Percentiles rank a stretch among this genome's conserved stretches.
These are phyloP conservation scores for Linnemannia hyalina DNA, from an alignment of 192 early-diverging fungal genomes.

Conservation along the genomic window DNA sequence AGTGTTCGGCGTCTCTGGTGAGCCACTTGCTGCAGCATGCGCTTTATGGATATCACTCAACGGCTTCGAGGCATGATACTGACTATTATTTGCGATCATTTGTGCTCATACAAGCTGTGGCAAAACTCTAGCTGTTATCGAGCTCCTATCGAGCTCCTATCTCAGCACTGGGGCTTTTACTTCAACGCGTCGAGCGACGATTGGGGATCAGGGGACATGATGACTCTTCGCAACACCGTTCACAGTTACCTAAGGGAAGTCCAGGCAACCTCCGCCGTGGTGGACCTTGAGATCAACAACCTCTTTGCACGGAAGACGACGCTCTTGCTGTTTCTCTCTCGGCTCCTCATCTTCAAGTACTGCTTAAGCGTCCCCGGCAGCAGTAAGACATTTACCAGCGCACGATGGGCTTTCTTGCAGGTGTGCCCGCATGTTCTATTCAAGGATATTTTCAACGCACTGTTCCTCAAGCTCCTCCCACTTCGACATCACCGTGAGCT, in stretches of 20 bases:
- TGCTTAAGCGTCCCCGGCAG: conserved; percentile 9
- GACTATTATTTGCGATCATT: too few species aligned
- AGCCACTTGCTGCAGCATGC: too few species aligned
- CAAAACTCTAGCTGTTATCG: too few species aligned
- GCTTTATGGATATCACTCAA: too few species aligned
- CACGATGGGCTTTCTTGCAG: conserved; percentile 23
- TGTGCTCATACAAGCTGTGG: too few species aligned
- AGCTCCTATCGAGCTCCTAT: too few species aligned
- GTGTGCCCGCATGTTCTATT: conserved; percentile 28
- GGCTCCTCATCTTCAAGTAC: conserved; percentile 28
- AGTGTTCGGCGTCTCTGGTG: not conserved
- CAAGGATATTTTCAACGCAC: conserved; percentile 13
- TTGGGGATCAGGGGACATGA: too few species aligned
- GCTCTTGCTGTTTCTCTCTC: conserved; percentile 20
- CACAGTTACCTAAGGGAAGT: too few species aligned
- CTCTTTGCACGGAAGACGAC: conserved; percentile 3
- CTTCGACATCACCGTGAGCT: conserved; percentile 4
- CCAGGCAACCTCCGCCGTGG: not conserved
- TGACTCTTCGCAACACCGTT: too few species aligned
- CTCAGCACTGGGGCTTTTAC: too few species aligned
- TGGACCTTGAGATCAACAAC: conserved; percentile 2
- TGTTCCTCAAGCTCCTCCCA: not conserved
- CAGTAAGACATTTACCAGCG: conserved; percentile 14
- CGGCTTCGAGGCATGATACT: not conserved
- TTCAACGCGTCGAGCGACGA: too few species aligned